Base-by-base conservation (phyloP, 495 filamentous ascomycete species). In the Penicilliopsis zonata region DNA sequence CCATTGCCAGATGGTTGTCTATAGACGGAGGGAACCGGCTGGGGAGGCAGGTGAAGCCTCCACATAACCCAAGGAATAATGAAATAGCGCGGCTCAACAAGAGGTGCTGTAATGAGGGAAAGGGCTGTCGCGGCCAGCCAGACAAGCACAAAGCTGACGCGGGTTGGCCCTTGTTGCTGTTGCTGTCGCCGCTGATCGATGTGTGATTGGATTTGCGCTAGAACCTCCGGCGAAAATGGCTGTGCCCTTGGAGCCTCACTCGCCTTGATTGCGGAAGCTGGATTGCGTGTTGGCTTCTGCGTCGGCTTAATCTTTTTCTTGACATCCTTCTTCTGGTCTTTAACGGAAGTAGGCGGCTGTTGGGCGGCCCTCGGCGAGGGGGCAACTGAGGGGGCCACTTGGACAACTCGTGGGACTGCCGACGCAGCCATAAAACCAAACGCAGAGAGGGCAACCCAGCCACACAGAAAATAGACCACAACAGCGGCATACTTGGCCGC, bases 31-130 rank as follows among this genome's bases (percentile, higher is more conserved):
- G 55, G 58, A 13, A 41, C 50, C 19, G 59, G 60, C 27, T 52
- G 43, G 9, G 55, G 43, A 5, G 80, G 81, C 0, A 95, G 55
- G 52, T 93, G 74, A 9, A 94, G 56, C 6, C 92, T 67, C 83
- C 86, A 98, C 48, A 95, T 73, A 17, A 94, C 72, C 90, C 90
- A 98, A 0, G 87, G 87, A 2, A 93, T 65, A 47, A 96, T 88
- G 49, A 92, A 88, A 49, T 98, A 98, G 3, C 90, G 70, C 2
- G 86, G 87, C 46, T 98, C 90, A 8, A 98, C 88, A 2, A 98
- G 69, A 2, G 90, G 86, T 0, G 92, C 87, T 0, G 85, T 86
- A 27, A 92, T 51, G 14, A 96, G 67, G 2, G 82, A 87, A 5
- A 90, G 66, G 0, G 76, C 40, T 0, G 84, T 83, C 0, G 88